phyloP scores from a whole-genome alignment of 352 stramenopile species.

The Phytophthora megakarya region DNA sequence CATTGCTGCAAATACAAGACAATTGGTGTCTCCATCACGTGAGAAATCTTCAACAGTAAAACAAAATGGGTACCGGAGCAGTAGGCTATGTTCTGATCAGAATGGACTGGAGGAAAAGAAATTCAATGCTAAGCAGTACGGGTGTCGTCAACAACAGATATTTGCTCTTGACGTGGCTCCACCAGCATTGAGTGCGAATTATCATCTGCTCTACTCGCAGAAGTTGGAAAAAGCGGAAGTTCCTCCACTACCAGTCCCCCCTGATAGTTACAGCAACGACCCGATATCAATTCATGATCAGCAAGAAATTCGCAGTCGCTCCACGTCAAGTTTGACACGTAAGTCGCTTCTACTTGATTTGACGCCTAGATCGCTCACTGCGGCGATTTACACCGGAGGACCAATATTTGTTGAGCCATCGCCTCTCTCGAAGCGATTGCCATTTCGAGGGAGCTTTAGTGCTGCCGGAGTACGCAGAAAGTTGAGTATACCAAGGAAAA shows the following conservation, averaged over 20 bases:
- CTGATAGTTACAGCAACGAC: background rate
- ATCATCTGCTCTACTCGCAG: constrained; percentile 22
- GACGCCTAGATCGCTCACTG: constrained; percentile 28
- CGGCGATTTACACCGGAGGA: constrained; percentile 40
- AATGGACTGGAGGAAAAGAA: constrained; percentile 8
- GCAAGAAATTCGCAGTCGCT: constrained; percentile 6
- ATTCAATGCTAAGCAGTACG: constrained; percentile 19
- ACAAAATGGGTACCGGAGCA: background rate
- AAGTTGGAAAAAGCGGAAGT: constrained; percentile 18
- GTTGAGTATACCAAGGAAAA: constrained; percentile 28
- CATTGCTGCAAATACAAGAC: constrained; percentile 25
- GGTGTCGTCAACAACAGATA: constrained; percentile 25
- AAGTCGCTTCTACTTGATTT: constrained; percentile 22
- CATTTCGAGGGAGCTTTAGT: constrained; percentile 35
- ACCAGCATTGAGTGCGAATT: constrained; percentile 26
- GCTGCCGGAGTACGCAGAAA: constrained; percentile 34
- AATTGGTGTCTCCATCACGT: background rate
- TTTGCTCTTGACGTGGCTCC: constrained; percentile 23
- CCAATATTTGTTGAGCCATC: constrained; percentile 57
- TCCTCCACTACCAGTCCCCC: constrained; percentile 6
- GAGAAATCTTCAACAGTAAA: background rate
- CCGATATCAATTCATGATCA: background rate
- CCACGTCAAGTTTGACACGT: constrained; percentile 11
- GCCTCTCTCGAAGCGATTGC: constrained; percentile 46
- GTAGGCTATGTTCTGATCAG: background rate